phyloP scores from a whole-genome alignment of 23 red algal species.

The Gracilaria gracilis region DNA sequence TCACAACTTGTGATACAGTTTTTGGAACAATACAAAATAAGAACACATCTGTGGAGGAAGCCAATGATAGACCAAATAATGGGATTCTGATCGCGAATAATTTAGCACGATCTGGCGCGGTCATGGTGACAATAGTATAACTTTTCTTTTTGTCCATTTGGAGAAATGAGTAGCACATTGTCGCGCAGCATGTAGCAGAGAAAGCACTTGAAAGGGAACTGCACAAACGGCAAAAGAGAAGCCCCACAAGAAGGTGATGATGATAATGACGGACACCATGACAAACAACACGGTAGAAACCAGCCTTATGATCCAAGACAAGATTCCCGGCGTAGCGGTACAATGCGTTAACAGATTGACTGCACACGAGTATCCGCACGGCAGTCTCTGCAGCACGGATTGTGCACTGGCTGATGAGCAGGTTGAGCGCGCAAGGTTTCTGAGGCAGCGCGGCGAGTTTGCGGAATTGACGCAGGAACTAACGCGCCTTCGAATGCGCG shows the following conservation, averaged over 20 bases:
- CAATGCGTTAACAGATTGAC: not conserved
- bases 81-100: too few relatives aligned
- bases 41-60: too few relatives aligned
- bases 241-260: conserved; percentile 5
- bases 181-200: not conserved
- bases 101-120: too few relatives aligned
- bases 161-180: not conserved
- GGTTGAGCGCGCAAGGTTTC: not conserved
- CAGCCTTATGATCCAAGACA: not conserved
- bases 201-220: not conserved
- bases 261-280: not conserved
- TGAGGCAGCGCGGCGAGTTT: not conserved
- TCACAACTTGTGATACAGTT: too few relatives aligned
- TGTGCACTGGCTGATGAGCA: not conserved
- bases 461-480: not conserved
- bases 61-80: too few relatives aligned
- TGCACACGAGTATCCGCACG: not conserved
- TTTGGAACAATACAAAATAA: too few relatives aligned
- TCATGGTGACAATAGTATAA: not conserved
- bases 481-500: conserved; percentile 1
- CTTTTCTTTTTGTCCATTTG: not conserved
- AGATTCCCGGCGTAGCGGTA: not conserved
- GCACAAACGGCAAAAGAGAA: conserved; percentile 11
- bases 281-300: not conserved
- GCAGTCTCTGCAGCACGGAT: not conserved